Percentiles rank a stretch among this genome's conserved stretches.
These are phyloP conservation scores for Xylaria longipes DNA, from an alignment of 495 filamentous ascomycete genomes.

Conservation along the genomic window DNA sequence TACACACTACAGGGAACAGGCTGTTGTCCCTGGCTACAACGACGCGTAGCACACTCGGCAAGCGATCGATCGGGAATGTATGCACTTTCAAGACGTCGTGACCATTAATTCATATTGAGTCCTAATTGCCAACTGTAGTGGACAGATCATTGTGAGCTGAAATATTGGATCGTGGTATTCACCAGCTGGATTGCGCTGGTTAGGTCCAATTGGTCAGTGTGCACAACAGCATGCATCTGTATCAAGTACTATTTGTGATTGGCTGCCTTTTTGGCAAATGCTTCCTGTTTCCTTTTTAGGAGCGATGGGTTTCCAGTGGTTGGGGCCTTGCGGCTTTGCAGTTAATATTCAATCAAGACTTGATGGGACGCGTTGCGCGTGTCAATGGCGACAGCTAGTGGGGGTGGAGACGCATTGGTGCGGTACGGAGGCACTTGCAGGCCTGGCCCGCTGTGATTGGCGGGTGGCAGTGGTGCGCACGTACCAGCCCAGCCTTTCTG, in stretches of 20 bases:
- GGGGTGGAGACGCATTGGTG: slow-evolving; percentile 1
- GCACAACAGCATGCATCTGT: too few species aligned
- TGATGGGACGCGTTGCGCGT: slow-evolving; percentile 24
- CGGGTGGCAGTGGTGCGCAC: background rate
- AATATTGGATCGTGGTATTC: background rate
- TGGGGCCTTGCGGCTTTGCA: background rate
- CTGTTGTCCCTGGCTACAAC: background rate
- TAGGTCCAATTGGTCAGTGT: too few species aligned
- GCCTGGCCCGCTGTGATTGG: background rate
- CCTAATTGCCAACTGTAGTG: background rate
- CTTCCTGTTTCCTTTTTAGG: background rate
- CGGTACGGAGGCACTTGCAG: slow-evolving; percentile 10
- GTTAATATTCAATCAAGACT: background rate
- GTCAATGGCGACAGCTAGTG: slow-evolving; percentile 3
- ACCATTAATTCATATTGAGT: background rate
- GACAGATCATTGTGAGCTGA: background rate
- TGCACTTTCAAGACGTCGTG: background rate
- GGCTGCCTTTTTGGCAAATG: background rate
- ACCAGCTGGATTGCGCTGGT: background rate
- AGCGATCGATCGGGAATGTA: background rate
- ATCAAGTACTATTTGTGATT: too few species aligned
- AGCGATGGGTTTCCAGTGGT: background rate
- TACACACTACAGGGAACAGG: background rate
- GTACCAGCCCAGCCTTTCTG: slow-evolving; percentile 21
- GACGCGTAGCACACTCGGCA: background rate